These are phyloP conservation scores for Saururus chinensis DNA, from an alignment of 164 flowering plant species.

Conservation along the genomic window DNA sequence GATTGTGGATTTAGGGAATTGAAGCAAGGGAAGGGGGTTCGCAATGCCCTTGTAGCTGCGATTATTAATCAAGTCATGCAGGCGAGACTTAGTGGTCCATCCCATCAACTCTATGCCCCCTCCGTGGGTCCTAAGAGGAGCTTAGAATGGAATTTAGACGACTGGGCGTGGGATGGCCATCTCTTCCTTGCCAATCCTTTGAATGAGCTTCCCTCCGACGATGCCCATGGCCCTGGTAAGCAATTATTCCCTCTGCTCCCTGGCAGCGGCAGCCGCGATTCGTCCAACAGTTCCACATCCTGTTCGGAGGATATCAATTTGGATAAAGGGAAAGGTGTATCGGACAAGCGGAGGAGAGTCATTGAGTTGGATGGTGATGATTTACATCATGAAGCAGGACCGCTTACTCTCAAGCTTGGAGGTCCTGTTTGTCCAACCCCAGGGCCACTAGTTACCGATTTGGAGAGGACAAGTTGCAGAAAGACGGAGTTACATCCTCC, in stretches of 20 bases:
- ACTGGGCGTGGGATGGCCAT: conserved; percentile 96
- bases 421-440: conserved; percentile 31
- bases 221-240: conserved; percentile 20
- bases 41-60: background rate
- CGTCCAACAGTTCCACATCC: conserved; percentile 23
- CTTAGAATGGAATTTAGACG: conserved; percentile 74
- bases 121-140: conserved; percentile 40
- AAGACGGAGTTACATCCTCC: conserved; percentile 39
- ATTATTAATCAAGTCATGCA: conserved; percentile 28
- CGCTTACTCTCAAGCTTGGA: conserved; percentile 65
- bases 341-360: conserved; percentile 60
- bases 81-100: conserved; percentile 36
- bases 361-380: conserved; percentile 30
- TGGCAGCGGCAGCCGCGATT: conserved; percentile 9
- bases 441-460: conserved; percentile 25
- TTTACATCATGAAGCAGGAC: conserved; percentile 32
- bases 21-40: background rate
- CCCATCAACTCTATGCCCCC: conserved; percentile 32
- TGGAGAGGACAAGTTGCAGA: conserved; percentile 53
- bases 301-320: conserved; percentile 19
- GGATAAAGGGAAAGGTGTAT: conserved; percentile 26
- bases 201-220: conserved; percentile 25
- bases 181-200: conserved; percentile 51
- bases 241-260: conserved; percentile 40
- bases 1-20: no score